Conservation (phyloP, 2,329 filamentous ascomycete genomes). For the Diaporthe vaccinii region DNA sequence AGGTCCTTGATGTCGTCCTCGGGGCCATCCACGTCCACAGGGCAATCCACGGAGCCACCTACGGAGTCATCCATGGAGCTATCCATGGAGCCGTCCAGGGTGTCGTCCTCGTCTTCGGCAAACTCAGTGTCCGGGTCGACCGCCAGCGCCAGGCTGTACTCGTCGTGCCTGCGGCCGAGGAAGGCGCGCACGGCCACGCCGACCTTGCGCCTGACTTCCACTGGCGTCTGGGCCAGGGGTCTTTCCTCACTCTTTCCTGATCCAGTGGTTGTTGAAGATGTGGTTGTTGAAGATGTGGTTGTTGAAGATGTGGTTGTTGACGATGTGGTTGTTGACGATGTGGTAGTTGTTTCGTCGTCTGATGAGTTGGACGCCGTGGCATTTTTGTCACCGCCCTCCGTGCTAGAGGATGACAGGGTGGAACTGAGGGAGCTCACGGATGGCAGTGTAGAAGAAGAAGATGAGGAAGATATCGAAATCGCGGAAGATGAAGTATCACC, state of each 20-base stretch:
- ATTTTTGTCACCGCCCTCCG: background rate
- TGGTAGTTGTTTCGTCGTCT: background rate
- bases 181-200: background rate
- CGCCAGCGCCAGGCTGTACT: background rate
- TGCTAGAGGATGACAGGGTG: background rate
- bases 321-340: background rate
- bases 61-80: no score
- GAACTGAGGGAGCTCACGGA: background rate
- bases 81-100: background rate
- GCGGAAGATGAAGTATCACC: no score
- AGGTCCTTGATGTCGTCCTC: background rate
- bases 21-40: no score
- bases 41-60: no score
- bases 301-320: background rate
- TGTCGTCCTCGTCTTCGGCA: background rate
- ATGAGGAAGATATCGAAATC: background rate
- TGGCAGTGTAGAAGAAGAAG: background rate
- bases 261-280: background rate
- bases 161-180: conserved; percentile 4
- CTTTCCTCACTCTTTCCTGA: background rate
- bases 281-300: background rate
- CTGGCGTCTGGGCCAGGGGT: no score
- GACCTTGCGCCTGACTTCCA: background rate
- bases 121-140: background rate
- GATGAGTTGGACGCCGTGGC: background rate